Evolutionary conservation across 805 yeast species (phyloP).

Genomic region (Ogataea methanolica): DNA sequence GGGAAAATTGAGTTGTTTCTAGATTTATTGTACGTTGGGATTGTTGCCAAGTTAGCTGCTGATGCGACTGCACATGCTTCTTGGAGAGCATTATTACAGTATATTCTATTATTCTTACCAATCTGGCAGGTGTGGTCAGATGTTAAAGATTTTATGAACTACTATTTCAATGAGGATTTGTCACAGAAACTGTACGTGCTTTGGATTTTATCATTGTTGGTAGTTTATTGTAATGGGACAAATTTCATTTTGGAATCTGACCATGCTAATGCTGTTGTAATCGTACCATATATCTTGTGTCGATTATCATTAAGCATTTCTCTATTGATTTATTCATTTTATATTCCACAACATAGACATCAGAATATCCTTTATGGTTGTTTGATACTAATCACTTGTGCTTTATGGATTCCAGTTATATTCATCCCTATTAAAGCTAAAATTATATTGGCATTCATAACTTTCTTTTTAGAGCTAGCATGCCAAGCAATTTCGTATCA

Average conservation of each 20-base stretch:
- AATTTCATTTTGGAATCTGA: constrained; percentile 28
- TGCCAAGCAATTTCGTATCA: constrained; percentile 37
- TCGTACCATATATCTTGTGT: constrained; percentile 46
- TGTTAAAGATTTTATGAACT: constrained; percentile 58
- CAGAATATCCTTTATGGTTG: constrained; percentile 42
- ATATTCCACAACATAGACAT: constrained; percentile 43
- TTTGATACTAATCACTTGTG: constrained; percentile 30
- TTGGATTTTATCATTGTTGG: constrained; percentile 48
- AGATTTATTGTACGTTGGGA: constrained; percentile 61
- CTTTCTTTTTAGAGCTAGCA: constrained; percentile 38
- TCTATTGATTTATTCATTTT: constrained; percentile 38
- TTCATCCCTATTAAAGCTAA: constrained; percentile 42
- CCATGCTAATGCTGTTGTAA: constrained; percentile 37
- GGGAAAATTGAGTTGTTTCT: constrained; percentile 53
- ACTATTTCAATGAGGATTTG: constrained; percentile 57
- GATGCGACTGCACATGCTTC: constrained; percentile 46
- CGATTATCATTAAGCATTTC: constrained; percentile 35
- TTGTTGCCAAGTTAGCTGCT: constrained; percentile 55
- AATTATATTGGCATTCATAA: constrained; percentile 39
- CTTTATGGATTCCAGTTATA: constrained; percentile 49
- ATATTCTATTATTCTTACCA: constrained; percentile 48
- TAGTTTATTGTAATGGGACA: constrained; percentile 49
- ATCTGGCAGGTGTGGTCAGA: constrained; percentile 67
- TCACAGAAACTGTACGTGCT: constrained; percentile 47
- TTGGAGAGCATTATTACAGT: constrained; percentile 43